phyloP scores from a whole-genome alignment of 1,284 basidiomycete species.

The Pseudozyma thailandica region DNA sequence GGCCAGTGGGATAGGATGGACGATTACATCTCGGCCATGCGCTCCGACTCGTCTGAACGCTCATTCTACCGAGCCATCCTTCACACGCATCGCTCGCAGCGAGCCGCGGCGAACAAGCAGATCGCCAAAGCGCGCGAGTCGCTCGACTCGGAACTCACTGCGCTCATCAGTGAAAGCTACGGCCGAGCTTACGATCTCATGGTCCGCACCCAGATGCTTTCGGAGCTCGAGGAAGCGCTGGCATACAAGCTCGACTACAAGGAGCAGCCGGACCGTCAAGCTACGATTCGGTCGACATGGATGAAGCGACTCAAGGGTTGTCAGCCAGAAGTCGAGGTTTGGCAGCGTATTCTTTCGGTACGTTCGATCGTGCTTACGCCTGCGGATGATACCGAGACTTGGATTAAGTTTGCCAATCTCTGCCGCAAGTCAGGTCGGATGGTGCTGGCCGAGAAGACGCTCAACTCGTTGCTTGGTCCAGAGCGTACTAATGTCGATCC shows the following conservation, averaged over 20 bases:
- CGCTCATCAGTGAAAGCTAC: constrained; percentile 94
- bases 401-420: constrained; percentile 92
- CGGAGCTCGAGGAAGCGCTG: constrained; percentile 97
- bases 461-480: constrained; percentile 73
- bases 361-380: constrained; percentile 92
- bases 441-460: constrained; percentile 93
- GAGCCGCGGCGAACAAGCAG: constrained; percentile 86
- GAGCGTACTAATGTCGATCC: constrained; percentile 53
- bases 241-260: constrained; percentile 78
- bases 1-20: constrained; percentile 99
- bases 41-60: constrained; percentile 89
- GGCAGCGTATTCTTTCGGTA: constrained; percentile 97
- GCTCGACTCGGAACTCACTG: constrained; percentile 89
- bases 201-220: constrained; percentile 97
- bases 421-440: constrained; percentile 86
- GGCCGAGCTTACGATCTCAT: constrained; percentile 92
- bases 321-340: constrained; percentile 97
- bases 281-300: constrained; percentile 63
- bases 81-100: constrained; percentile 95
- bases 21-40: constrained; percentile 94
- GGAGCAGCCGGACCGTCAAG: constrained; percentile 83
- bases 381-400: constrained; percentile 94
- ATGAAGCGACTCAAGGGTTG: constrained; percentile 84
- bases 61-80: constrained; percentile 97
- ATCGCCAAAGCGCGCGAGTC: constrained; percentile 95